Evolutionary conservation across 148 eudicot genomes (phyloP), one percentile per base, ranked within the genome.

Genomic region (Linanthus parryae): DNA sequence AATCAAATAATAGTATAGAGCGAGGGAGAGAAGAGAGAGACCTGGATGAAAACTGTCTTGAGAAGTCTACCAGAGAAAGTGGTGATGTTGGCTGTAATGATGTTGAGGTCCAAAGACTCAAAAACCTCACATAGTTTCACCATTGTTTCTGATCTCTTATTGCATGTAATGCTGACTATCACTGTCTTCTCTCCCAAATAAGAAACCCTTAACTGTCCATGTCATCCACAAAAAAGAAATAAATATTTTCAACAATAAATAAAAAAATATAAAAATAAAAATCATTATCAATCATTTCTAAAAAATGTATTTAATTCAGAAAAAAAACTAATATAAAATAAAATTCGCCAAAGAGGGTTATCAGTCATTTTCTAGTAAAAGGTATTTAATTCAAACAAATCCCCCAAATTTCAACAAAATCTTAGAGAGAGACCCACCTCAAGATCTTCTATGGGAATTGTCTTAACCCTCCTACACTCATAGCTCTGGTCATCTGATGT

Each of bases 81-180:
- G 36, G 83, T 76, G 30, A 88, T 81, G 51, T 68, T 83, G 56
- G 81, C 72, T 2, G 89, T 77, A 40, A 84, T 64, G 28, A 84
- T 48, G 52, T 81, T 88, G 64, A 88, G 78, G 69, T 84, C 82
- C 76, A 88, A 77, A 9, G 96, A 66, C 47, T 88, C 94, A 55
- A 88, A 81, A 30, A 63, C 69, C 54, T 81, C 78, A 54, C 94
- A 88, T 33, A 88, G 54, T 58, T 73, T 81, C 4, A 81, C 76
- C 74, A 88, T 72, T 23, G 80, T 81, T 50, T 83, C 94, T 56
- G 56, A 71, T 52, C 73, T 52, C 57, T 81, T 79, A 23, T 66
- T 61, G 44, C 96, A 88, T 11, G 88, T 70, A 43, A 88, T 59
- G 77, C 80, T 88, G 44, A 88, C 94, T 36, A 77, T 79, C 14